These are phyloP conservation scores for Vigna unguiculata DNA, from an alignment of 306 rosid genomes.

Conservation along the genomic window DNA sequence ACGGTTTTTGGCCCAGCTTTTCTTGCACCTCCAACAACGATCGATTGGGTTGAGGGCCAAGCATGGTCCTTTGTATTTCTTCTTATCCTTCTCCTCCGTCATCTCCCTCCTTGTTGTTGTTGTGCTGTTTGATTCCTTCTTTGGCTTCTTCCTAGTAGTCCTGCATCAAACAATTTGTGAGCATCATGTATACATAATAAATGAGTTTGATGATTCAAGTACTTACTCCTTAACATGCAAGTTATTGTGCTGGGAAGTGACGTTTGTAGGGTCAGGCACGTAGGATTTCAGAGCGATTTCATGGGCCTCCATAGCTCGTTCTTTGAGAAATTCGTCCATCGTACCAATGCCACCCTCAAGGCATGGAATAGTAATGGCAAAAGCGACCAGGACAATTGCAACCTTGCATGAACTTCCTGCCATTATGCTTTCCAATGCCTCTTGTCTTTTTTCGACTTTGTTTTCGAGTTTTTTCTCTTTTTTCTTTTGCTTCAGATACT, in stretches of 20 bases:
- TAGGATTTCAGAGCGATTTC: constrained; percentile 55
- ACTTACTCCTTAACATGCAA: constrained; percentile 56
- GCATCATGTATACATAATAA: too few relatives aligned
- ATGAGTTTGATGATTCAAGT: constrained; percentile 2
- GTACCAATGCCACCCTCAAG: constrained; percentile 56
- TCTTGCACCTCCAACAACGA: constrained; percentile 80
- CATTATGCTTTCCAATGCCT: constrained; percentile 40
- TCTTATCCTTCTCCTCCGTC: neutral
- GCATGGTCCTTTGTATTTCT: constrained; percentile 47
- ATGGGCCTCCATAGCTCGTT: constrained; percentile 49
- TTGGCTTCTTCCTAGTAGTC: constrained; percentile 7
- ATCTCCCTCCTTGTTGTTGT: constrained; percentile 71
- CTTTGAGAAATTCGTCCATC: constrained; percentile 51
- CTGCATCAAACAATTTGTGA: constrained; percentile 37
- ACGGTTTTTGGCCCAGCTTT: constrained; percentile 67
- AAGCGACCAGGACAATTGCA: constrained; percentile 43
- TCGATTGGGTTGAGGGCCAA: constrained; percentile 81
- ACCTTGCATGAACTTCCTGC: constrained; percentile 41
- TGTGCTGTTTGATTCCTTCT: constrained; percentile 48
- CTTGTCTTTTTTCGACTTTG: too few relatives aligned
- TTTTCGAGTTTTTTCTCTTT: neutral
- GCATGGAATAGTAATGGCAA: constrained; percentile 63
- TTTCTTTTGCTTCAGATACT: neutral
- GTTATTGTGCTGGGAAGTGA: constrained; percentile 53
- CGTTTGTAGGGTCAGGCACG: constrained; percentile 56